A percentile compares a stretch with the other conserved stretches of the same genome.
Conservation (phyloP, 2,329 filamentous ascomycete species). For the Fusarium mundagurra region DNA sequence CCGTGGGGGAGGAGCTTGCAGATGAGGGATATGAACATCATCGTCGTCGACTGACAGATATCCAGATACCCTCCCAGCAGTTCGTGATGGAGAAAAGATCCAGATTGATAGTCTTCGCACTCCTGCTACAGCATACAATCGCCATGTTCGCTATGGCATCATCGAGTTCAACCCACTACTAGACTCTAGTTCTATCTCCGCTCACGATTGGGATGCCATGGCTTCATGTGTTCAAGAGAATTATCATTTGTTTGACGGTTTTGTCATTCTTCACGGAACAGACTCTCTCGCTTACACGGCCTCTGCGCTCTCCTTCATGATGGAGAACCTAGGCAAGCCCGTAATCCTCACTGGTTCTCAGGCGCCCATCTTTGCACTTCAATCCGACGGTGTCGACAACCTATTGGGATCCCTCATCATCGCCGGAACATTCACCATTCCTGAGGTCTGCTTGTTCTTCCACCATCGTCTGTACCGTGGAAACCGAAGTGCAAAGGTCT, state of each 20-base stretch:
- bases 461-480: constrained; percentile 90
- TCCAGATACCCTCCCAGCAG: constrained; percentile 60
- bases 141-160: constrained; percentile 84
- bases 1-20: too few species aligned
- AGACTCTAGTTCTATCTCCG: constrained; percentile 90
- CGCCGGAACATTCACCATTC: constrained; percentile 90
- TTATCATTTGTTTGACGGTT: constrained; percentile 89
- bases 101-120: constrained; percentile 77
- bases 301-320: constrained; percentile 92
- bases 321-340: constrained; percentile 89
- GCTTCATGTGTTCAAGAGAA: constrained; percentile 82
- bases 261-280: constrained; percentile 90
- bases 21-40: too few species aligned
- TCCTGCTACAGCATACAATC: constrained; percentile 80
- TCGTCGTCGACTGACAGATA: constrained; percentile 9
- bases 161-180: constrained; percentile 86
- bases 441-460: constrained; percentile 94
- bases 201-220: constrained; percentile 86
- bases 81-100: constrained; percentile 59
- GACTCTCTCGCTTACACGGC: constrained; percentile 91
- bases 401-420: constrained; percentile 88
- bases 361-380: constrained; percentile 88
- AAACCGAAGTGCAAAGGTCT: constrained; percentile 88
- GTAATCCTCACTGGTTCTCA: constrained; percentile 87
- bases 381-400: constrained; percentile 92